These are phyloP conservation scores for Sporothrix luriei DNA, from an alignment of 2,329 filamentous ascomycete species.

Conservation along the genomic window DNA sequence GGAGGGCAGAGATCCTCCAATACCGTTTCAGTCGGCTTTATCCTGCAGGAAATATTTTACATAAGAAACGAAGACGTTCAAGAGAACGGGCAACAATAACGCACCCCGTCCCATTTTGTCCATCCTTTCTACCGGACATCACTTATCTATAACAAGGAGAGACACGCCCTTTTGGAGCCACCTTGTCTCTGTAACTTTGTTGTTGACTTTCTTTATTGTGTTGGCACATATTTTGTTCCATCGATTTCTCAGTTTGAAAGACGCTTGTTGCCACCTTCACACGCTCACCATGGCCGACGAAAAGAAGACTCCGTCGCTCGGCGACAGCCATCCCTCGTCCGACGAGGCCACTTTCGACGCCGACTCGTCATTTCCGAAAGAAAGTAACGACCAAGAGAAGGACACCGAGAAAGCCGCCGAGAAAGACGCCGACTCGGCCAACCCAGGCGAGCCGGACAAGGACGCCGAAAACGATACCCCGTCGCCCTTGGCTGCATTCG, in stretches of 20 bases:
- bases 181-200: not conserved
- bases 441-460: not conserved
- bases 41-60: not conserved
- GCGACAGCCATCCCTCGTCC: constrained; percentile 13
- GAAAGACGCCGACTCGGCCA: not conserved
- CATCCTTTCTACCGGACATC: not conserved
- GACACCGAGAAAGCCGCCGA: not conserved
- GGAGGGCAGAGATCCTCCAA: not conserved
- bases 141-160: not conserved
- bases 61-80: not conserved
- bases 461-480: constrained; percentile 8
- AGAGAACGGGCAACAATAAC: not conserved
- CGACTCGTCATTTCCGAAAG: not conserved
- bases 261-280: not conserved
- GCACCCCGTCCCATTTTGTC: not conserved
- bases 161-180: not conserved
- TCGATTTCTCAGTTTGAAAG: not conserved
- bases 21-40: not conserved
- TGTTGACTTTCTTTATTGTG: not conserved
- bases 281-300: constrained; percentile 12
- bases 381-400: not conserved
- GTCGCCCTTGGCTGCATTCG: constrained; percentile 40
- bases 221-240: not conserved
- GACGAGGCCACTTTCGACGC: constrained; percentile 14
- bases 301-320: not conserved